phyloP scores from a whole-genome alignment of 768 basidiomycete species.

The Lentinus brumalis region DNA sequence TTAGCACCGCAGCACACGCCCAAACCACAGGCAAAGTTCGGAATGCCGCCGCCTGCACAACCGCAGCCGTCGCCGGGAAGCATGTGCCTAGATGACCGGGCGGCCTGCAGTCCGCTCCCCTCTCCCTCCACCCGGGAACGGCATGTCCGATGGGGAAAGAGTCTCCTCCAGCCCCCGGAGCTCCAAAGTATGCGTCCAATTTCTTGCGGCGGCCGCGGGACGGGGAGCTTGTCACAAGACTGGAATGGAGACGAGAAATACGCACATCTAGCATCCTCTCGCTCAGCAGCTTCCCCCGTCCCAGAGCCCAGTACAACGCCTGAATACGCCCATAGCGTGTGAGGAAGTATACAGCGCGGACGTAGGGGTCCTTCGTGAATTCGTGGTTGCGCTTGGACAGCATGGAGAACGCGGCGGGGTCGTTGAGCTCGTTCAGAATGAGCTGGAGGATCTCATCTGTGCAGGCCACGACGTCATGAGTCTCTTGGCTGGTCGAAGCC shows the following conservation, averaged over 20 bases:
- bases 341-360: constrained; percentile 78
- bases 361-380: constrained; percentile 73
- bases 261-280: constrained; percentile 72
- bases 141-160: not conserved
- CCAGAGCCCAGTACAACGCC: constrained; percentile 76
- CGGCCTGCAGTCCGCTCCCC: not conserved
- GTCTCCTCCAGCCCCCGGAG: not conserved
- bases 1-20: too few relatives aligned
- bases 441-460: constrained; percentile 69
- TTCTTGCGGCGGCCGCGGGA: constrained; percentile 2
- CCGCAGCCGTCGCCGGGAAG: not conserved
- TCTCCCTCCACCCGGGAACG: constrained; percentile 3
- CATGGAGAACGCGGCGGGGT: constrained; percentile 61
- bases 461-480: constrained; percentile 6
- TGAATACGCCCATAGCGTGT: constrained; percentile 68
- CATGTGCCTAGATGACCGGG: not conserved
- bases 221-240: constrained; percentile 18
- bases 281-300: constrained; percentile 65
- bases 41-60: not conserved
- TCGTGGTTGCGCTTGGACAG: constrained; percentile 58
- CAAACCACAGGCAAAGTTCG: not conserved
- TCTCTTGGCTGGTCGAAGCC: not conserved
- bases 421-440: constrained; percentile 70
- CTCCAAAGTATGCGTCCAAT: not conserved
- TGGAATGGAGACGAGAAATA: constrained; percentile 26